phyloP scores from a whole-genome alignment of 2,329 filamentous ascomycete genomes.

The Xylariaceae sp. region DNA sequence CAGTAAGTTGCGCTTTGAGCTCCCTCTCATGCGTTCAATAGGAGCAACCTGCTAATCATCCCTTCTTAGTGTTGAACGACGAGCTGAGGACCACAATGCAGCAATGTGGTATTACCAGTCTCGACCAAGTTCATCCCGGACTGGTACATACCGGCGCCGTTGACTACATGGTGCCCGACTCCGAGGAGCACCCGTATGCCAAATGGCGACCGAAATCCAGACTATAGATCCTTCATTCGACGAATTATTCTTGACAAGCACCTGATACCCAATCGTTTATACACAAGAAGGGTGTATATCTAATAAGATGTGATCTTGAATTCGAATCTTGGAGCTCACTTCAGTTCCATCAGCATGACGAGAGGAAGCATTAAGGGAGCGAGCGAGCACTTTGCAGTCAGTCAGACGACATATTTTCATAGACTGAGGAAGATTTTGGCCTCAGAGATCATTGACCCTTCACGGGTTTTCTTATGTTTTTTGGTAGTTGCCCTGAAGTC shows the following conservation, averaged over 20 bases:
- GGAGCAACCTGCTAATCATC: conserved; percentile 7
- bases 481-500: neutral
- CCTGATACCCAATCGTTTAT: neutral
- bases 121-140: conserved; percentile 56
- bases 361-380: neutral
- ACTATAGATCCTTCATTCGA: conserved; percentile 18
- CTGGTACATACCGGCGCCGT: conserved; percentile 52
- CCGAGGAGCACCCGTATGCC: conserved; percentile 42
- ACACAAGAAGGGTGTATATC: neutral
- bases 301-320: neutral
- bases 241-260: neutral
- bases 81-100: conserved; percentile 63
- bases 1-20: conserved; percentile 38
- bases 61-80: conserved; percentile 44
- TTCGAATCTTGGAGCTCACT: neutral
- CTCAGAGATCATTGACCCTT: neutral
- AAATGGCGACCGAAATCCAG: conserved; percentile 35
- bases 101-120: conserved; percentile 56
- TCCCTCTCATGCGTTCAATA: neutral
- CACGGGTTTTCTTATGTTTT: neutral
- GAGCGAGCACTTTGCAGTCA: neutral
- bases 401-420: neutral
- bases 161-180: conserved; percentile 41
- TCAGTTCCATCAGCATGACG: neutral
- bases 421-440: neutral